Conservation (phyloP, 2,329 filamentous ascomycete species). For the Aspergillus phoenicis region DNA sequence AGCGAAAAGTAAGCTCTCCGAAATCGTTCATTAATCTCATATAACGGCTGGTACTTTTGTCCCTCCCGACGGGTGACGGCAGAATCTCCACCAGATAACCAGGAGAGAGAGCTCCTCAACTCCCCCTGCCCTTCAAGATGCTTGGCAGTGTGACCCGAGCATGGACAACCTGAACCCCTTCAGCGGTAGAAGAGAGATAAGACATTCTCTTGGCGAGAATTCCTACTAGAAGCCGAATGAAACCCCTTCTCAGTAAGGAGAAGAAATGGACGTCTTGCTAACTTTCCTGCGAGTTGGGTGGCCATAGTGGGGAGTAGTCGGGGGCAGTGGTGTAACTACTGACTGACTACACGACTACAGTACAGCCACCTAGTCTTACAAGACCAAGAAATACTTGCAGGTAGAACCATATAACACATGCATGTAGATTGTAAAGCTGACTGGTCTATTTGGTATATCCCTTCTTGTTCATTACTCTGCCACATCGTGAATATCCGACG, state of each 20-base stretch:
- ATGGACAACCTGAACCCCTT: neutral
- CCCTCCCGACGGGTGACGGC: neutral
- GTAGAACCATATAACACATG: too few species aligned
- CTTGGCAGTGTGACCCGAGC: constrained; percentile 3
- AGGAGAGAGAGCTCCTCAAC: neutral
- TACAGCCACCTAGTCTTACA: too few species aligned
- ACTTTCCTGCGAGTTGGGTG: neutral
- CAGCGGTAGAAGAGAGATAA: neutral
- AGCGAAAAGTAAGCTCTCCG: too few species aligned
- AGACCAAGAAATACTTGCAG: too few species aligned
- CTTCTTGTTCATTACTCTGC: neutral
- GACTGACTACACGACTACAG: neutral
- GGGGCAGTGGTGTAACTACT: neutral
- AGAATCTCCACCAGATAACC: neutral
- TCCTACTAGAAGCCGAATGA: neutral
- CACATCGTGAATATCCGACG: neutral
- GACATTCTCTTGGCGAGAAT: constrained; percentile 3
- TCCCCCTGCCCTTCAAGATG: neutral
- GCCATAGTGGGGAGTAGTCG: neutral
- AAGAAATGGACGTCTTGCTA: neutral
- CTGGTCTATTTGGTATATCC: neutral
- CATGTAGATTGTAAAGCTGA: too few species aligned
- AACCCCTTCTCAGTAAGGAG: neutral
- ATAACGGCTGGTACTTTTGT: neutral
- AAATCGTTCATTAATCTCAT: too few species aligned